Percentiles rank a stretch among this genome's conserved stretches.
phyloP scores from a whole-genome alignment of 371 early-diverging fungal species.

The Haplosporangium sp. region DNA sequence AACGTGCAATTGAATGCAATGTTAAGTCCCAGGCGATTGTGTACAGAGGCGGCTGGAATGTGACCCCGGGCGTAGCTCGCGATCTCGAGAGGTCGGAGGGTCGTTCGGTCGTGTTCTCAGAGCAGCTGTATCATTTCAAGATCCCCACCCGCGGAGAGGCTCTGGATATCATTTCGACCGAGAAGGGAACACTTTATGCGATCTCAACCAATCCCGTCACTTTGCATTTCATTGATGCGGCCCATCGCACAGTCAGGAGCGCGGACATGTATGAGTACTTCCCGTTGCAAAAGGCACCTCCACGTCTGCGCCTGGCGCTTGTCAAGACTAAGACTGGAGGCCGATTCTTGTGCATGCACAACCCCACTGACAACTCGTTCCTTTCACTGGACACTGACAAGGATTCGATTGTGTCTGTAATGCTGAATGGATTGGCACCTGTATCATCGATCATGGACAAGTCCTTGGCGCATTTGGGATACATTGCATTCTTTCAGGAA shows the following conservation, averaged over 20 bases:
- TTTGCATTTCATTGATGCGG: slow-evolving; percentile 70
- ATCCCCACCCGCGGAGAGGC: slow-evolving; percentile 80
- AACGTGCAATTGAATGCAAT: slow-evolving; percentile 43
- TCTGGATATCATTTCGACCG: slow-evolving; percentile 69
- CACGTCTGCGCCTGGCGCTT: slow-evolving; percentile 66
- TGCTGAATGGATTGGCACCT: slow-evolving; percentile 64
- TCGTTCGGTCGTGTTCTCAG: slow-evolving; percentile 73
- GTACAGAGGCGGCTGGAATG: slow-evolving; percentile 70
- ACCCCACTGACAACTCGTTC: slow-evolving; percentile 75
- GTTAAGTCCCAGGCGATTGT: slow-evolving; percentile 56
- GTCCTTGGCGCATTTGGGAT: slow-evolving; percentile 59
- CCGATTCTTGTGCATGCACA: slow-evolving; percentile 71
- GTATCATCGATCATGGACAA: slow-evolving; percentile 68
- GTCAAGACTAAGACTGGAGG: slow-evolving; percentile 56
- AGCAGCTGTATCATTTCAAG: slow-evolving; percentile 77
- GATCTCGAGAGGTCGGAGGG: slow-evolving; percentile 79
- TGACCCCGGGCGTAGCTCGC: slow-evolving; percentile 65
- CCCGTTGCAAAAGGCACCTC: slow-evolving; percentile 76
- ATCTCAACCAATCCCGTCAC: slow-evolving; percentile 79
- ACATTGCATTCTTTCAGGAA: slow-evolving; percentile 73
- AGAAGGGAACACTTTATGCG: slow-evolving; percentile 67
- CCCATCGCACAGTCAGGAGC: slow-evolving; percentile 66
- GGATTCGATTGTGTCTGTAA: slow-evolving; percentile 65
- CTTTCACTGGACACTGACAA: slow-evolving; percentile 71
- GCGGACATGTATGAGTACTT: slow-evolving; percentile 84